Base-by-base conservation (phyloP, 2,329 filamentous ascomycete species). In the Cercospora berteroae region DNA sequence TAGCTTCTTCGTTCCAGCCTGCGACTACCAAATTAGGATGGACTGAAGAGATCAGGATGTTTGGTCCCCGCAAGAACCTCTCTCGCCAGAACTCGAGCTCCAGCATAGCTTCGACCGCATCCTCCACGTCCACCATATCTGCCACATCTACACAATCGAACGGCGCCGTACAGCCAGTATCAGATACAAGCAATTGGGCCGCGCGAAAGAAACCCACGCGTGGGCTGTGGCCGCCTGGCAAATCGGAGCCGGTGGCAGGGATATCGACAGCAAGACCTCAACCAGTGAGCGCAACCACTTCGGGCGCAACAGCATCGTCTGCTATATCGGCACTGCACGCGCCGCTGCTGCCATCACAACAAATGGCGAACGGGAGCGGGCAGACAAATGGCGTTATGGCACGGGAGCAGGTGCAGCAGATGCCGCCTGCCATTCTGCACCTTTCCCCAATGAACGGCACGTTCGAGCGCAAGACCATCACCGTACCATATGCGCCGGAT, bases 401-500 rank as follows among this genome's bases (percentile, higher is more conserved):
- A n/a, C 80, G 84, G 44, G 70, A 76, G 61, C 81, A 83, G 36
- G 75, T 78, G 18, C 88, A 90, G 65, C 58, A 69, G n/a, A 72
- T 71, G 70, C 87, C 87, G 5, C 88, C 91, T 62, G 92, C 93
- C 0, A 89, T 97, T 23, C 86, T 97, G 50, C 93, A 93, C 69
- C 87, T 99, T 5, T 82, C 94, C 5, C 96, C 95, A 0, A 88
- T 98, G 75, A 99, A 99, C 77, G 92, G 93, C 67, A 98, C 94
- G 1, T 99, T 99, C 77, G 95, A 98, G 79, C 90, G 93, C 75
- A 99, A 99, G 81, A 95, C 94, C 52, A 98, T 99, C 74, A 92
- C 87, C 36, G 92, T 99, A 2, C 95, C 95, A 0, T 97, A 91
- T 78, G 91, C 88, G 71, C 95, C 95, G n/a, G 94, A 98, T n/a